phyloP scores from a whole-genome alignment of 352 stramenopile species.

The Phytophthora uliginosa region DNA sequence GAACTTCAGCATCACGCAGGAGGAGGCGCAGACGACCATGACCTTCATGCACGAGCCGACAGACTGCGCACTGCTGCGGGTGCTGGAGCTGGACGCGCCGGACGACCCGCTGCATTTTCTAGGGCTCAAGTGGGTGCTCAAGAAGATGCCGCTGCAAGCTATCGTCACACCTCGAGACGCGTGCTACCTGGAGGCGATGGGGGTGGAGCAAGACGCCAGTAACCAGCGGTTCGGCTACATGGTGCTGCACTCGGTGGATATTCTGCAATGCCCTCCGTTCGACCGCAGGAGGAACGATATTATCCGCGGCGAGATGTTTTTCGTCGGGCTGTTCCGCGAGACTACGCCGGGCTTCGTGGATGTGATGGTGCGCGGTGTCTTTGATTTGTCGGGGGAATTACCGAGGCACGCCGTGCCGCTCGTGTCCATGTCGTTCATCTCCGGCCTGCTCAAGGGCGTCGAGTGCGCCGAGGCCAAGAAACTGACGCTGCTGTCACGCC shows the following conservation, averaged over 20 bases:
- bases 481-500: conserved; percentile 52
- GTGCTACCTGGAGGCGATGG: conserved; percentile 57
- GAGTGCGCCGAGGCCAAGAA: conserved; percentile 65
- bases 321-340: conserved; percentile 53
- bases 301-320: conserved; percentile 45
- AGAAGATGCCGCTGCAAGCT: conserved; percentile 42
- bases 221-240: conserved; percentile 53
- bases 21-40: conserved; percentile 54
- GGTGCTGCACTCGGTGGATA: conserved; percentile 57
- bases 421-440: conserved; percentile 50
- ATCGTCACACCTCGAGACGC: conserved; percentile 31
- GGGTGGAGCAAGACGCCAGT: conserved; percentile 44
- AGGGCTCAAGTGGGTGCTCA: conserved; percentile 61
- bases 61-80: conserved; percentile 53
- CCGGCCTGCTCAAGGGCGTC: conserved; percentile 43
- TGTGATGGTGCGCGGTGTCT: conserved; percentile 54
- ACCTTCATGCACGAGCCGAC: conserved; percentile 41
- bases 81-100: conserved; percentile 46
- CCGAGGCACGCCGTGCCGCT: conserved; percentile 39
- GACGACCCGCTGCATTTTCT: conserved; percentile 62
- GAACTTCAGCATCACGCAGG: conserved; percentile 46
- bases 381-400: conserved; percentile 51
- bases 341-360: conserved; percentile 48
- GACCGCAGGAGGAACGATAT: conserved; percentile 30
- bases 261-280: conserved; percentile 55